Evolutionary conservation across 768 basidiomycete genomes (phyloP).

Genomic region (Mycena epipterygia): DNA sequence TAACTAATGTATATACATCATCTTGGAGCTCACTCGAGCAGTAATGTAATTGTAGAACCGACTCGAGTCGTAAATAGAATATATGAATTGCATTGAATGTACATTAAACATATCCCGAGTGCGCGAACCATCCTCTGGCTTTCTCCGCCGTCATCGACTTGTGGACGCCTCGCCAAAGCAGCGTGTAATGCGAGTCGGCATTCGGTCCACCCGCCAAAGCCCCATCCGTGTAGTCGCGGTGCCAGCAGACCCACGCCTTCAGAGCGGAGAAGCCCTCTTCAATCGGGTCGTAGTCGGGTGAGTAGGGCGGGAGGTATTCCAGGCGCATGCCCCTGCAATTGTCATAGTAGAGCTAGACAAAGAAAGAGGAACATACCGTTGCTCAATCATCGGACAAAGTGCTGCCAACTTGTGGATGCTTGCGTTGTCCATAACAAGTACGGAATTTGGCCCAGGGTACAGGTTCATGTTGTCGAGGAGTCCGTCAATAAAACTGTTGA

Average conservation of each 20-base stretch:
- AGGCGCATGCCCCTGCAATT: conserved; percentile 4
- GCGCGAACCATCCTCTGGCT: conserved; percentile 44
- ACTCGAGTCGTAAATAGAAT: conserved; percentile 8
- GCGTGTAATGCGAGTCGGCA: conserved; percentile 35
- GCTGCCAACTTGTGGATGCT: conserved; percentile 38
- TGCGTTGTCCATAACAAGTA: conserved; percentile 51
- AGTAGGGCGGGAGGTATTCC: conserved; percentile 1
- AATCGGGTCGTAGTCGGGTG: neutral
- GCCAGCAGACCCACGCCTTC: conserved; percentile 39
- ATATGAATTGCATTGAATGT: neutral
- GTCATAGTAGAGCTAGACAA: neutral
- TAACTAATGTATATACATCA: conserved; percentile 16
- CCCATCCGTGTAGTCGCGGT: conserved; percentile 38
- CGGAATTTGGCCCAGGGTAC: conserved; percentile 42
- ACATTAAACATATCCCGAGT: conserved; percentile 41
- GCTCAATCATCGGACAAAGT: conserved; percentile 35
- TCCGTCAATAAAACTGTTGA: conserved; percentile 36
- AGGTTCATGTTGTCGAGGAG: conserved; percentile 48
- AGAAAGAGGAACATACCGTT: conserved; percentile 23
- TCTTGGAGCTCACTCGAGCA: conserved; percentile 26
- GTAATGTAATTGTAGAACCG: conserved; percentile 19
- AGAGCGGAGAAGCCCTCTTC: conserved; percentile 32
- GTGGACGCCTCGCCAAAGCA: conserved; percentile 46
- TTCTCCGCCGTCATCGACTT: conserved; percentile 40
- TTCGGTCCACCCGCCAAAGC: conserved; percentile 28